Evolutionary conservation across 2,329 filamentous ascomycete genomes (phyloP), one percentile per base, ranked within the genome.

Genomic region (Coleophoma cylindrospora): DNA sequence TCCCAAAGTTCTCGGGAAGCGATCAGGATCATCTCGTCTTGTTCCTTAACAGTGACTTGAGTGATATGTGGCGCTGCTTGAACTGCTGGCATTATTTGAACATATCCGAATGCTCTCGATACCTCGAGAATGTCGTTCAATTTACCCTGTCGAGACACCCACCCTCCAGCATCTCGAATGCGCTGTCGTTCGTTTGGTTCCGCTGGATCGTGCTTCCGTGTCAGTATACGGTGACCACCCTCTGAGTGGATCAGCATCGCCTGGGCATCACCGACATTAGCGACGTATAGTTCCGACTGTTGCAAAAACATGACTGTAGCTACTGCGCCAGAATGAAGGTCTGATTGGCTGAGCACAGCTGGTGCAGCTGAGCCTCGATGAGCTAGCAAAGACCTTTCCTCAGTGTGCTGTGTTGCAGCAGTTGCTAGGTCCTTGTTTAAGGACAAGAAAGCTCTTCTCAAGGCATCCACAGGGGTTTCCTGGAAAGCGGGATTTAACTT

Each of bases 1-100:
- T 97, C 91, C 94, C 94, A 99, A 10, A 99, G 79, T 65, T 99
- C 92, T 56, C 84, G 85, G 7, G 91, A 96, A 3, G 91, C 94
- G 52, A 99, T 77, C 47, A 99, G 72, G 48, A 99, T 87, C 71
- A 95, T 92, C 68, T 99, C 94, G 65, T 99, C 92, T 51, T 90
- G 85, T 56, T 96, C 90, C 44, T 84, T 85, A 49, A 97, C 79
- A 1, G 83, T 87, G 54, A 91, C 76, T 55, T 91, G 86, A 58
- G 81, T 80, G 45, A 96, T 84, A 62, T 95, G 79, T 2, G 94
- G 94, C 11, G 91, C 89, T 13, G 95, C 92, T 67, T 96, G 91
- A 33, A 99, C 87, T 7, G 91, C 86, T 2, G 94, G 94, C 75
- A 96, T 92, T 65, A 95, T 77, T 57, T 95, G 88, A 43, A 92